phyloP scores from a whole-genome alignment of 2,329 filamentous ascomycete species.

The Anthostomella pinea region DNA sequence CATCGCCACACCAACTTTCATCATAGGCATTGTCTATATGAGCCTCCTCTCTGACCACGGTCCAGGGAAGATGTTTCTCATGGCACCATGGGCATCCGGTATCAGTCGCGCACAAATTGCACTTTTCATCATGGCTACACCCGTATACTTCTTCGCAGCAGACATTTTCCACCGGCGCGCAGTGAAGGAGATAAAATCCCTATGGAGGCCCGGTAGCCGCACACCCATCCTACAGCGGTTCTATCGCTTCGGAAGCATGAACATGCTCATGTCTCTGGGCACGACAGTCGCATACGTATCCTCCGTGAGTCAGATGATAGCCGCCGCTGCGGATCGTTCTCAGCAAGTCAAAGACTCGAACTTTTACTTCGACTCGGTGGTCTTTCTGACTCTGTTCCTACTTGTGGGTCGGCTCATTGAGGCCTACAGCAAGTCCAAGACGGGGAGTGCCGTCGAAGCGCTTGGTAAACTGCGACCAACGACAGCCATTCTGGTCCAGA shows the following conservation, averaged over 20 bases:
- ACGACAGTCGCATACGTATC: slow-evolving; percentile 85
- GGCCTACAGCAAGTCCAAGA: slow-evolving; percentile 87
- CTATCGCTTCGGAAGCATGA: slow-evolving; percentile 96
- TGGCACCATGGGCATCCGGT: slow-evolving; percentile 67
- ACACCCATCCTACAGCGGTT: slow-evolving; percentile 73
- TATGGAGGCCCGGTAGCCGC: slow-evolving; percentile 75
- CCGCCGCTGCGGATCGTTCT: slow-evolving; percentile 47
- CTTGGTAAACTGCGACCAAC: slow-evolving; percentile 75
- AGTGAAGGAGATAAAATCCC: slow-evolving; percentile 70
- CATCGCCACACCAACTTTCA: slow-evolving; percentile 75
- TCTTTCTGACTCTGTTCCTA: slow-evolving; percentile 87
- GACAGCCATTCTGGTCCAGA: slow-evolving; percentile 67
- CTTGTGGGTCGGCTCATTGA: slow-evolving; percentile 74
- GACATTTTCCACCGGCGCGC: slow-evolving; percentile 81
- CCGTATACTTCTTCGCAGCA: slow-evolving; percentile 82
- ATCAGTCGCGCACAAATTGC: slow-evolving; percentile 76
- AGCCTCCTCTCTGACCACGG: slow-evolving; percentile 65
- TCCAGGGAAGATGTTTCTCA: slow-evolving; percentile 60
- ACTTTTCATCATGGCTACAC: slow-evolving; percentile 77
- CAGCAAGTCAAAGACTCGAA: slow-evolving; percentile 45
- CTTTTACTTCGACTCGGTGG: slow-evolving; percentile 88
- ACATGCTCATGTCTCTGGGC: slow-evolving; percentile 84
- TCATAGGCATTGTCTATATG: slow-evolving; percentile 92
- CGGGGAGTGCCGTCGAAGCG: slow-evolving; percentile 79
- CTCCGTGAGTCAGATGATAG: slow-evolving; percentile 74